A percentile compares a stretch with the other conserved stretches of the same genome.
These are phyloP conservation scores for Chondrus crispus DNA, from an alignment of 23 red algal species.

Conservation along the genomic window DNA sequence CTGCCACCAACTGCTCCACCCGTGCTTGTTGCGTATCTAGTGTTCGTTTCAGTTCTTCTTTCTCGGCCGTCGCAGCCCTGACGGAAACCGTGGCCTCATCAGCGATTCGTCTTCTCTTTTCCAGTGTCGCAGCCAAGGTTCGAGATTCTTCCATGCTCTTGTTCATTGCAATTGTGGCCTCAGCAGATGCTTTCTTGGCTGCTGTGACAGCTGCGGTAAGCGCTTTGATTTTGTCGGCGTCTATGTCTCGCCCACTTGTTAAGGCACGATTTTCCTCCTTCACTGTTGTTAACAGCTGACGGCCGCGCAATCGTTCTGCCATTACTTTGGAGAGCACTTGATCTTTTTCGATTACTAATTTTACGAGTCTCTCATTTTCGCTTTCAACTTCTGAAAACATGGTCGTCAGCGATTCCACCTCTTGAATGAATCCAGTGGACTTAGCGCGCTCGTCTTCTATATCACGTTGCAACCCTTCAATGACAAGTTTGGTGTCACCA, in stretches of 20 bases:
- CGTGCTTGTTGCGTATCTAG: conserved; percentile 45
- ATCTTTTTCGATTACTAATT: conserved; percentile 81
- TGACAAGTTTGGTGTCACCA: background rate
- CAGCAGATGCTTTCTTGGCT: conserved; percentile 41
- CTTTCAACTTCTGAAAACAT: conserved; percentile 74
- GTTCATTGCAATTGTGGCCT: conserved; percentile 20
- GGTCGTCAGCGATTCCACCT: conserved; percentile 80
- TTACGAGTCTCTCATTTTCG: conserved; percentile 59
- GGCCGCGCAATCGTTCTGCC: conserved; percentile 74
- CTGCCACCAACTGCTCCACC: conserved; percentile 23
- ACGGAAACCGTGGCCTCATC: conserved; percentile 35
- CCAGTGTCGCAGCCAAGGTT: conserved; percentile 22
- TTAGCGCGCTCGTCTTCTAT: conserved; percentile 65
- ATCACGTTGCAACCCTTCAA: conserved; percentile 13
- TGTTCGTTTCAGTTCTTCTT: conserved; percentile 58
- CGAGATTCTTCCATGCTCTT: conserved; percentile 46
- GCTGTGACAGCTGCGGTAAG: conserved; percentile 50
- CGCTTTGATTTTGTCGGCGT: conserved; percentile 68
- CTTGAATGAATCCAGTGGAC: conserved; percentile 72
- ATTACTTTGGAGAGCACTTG: conserved; percentile 77
- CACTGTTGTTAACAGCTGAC: conserved; percentile 76
- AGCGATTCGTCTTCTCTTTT: conserved; percentile 50
- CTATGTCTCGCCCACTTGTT: conserved; percentile 52
- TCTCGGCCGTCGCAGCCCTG: conserved; percentile 42
- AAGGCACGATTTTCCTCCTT: conserved; percentile 84